Percentiles rank a stretch among this genome's conserved stretches.
These are phyloP conservation scores for Ascochyta rabiei DNA, from an alignment of 2,329 filamentous ascomycete species.

Conservation along the genomic window DNA sequence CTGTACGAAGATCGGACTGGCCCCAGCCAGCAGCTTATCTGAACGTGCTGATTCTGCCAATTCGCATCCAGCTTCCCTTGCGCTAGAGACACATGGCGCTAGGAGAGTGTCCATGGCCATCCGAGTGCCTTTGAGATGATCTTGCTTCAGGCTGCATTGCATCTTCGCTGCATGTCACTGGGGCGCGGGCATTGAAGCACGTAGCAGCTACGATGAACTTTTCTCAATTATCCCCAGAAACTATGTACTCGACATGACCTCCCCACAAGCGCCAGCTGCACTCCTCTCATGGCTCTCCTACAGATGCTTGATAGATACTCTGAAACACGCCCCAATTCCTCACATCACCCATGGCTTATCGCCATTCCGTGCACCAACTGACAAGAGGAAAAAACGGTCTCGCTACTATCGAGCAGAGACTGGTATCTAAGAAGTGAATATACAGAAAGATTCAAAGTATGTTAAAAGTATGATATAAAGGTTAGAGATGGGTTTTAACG, in stretches of 20 bases:
- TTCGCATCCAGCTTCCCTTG: background rate
- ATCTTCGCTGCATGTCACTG: background rate
- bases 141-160: background rate
- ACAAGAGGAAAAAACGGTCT: conserved; percentile 44
- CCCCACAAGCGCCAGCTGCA: conserved; percentile 35
- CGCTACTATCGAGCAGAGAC: conserved; percentile 41
- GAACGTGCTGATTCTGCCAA: background rate
- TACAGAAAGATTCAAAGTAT: conserved; percentile 31
- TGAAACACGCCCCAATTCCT: conserved; percentile 25
- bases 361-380: conserved; percentile 26
- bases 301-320: conserved; percentile 32
- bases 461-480: conserved; percentile 39
- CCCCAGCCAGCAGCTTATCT: background rate
- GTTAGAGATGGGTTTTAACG: conserved; percentile 39
- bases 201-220: conserved; percentile 24
- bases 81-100: no score
- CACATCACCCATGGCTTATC: conserved; percentile 14
- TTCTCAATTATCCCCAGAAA: conserved; percentile 35
- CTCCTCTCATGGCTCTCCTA: conserved; percentile 17
- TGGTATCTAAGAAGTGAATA: conserved; percentile 52
- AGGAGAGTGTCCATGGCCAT: background rate
- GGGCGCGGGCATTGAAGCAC: background rate
- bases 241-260: conserved; percentile 42
- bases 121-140: no score
- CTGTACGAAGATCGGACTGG: background rate